Evolutionary conservation across 2,329 filamentous ascomycete genomes (phyloP), one percentile per base, ranked within the genome.

Genomic region (Cladosporium sp.): DNA sequence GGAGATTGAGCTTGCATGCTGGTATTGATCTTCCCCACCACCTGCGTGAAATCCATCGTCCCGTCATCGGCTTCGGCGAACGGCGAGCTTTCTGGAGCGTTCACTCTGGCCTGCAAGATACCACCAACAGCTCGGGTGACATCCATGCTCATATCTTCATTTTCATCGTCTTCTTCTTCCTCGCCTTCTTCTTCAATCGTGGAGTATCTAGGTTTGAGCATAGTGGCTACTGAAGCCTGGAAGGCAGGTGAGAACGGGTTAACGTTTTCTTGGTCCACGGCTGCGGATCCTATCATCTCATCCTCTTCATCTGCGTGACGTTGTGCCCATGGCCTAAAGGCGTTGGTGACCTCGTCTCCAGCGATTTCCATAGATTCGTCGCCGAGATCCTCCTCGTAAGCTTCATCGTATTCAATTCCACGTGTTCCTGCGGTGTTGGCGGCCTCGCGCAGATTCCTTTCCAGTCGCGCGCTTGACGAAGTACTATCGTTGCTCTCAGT

Each of bases 91-190:
- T 71, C 69, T 3, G 65, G 66, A 51, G 67, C 62, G 51, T 37
- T 47, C 47, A 43, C 64, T 56, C 51, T 73, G 67, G 74, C 79
- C 5, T 81, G 76, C 19, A 96, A 74, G 56, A 97, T 97, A 3
- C 87, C 84, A 8, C 93, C 93, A 55, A 96, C 80, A 8, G 85
- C 90, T 57, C 84, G 85, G 1, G 93, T 97, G 7, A 97, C 90
- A 66, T 97, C 93, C 93, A 97, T 97, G 20, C 90, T 94, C 80
- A 95, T 87, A 39, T 92, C 90, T 12, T 78, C 78, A 11, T 82
- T 79, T 5, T 76, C 70, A 19, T 79, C 69, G 59, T 72, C 72
- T 20, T 62, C 63, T 7, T 92, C 90, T 11, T 78, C 78, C 12
- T 82, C 79, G 5, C 75, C 70, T 22, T 79, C 69, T 60, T 72